Evolutionary conservation across 257 asterid species (phyloP).

Genomic region (Hygrophila difformis): DNA sequence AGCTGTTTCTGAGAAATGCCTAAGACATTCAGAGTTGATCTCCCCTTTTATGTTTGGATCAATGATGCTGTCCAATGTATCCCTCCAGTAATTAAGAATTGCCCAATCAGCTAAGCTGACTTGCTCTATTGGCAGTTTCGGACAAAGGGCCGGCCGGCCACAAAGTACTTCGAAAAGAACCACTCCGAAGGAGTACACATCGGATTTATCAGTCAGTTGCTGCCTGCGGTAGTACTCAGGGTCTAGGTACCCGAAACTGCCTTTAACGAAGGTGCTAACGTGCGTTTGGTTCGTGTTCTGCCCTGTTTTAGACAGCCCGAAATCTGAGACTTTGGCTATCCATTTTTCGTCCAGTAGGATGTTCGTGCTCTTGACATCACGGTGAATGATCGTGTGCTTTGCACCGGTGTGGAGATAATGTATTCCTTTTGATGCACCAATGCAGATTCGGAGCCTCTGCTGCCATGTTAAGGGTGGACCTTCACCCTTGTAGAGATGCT

Average conservation of each 20-base stretch:
- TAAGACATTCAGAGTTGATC: slow-evolving; percentile 35
- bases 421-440: slow-evolving; percentile 68
- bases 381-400: slow-evolving; percentile 56
- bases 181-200: slow-evolving; percentile 72
- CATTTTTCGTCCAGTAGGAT: slow-evolving; percentile 55
- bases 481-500: slow-evolving; percentile 40
- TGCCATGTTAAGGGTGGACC: slow-evolving; percentile 38
- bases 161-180: slow-evolving; percentile 58
- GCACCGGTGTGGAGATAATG: slow-evolving; percentile 92
- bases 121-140: slow-evolving; percentile 47
- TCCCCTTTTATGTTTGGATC: slow-evolving; percentile 39
- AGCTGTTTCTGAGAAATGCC: slow-evolving; percentile 42
- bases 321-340: slow-evolving; percentile 78
- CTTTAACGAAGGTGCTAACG: slow-evolving; percentile 67
- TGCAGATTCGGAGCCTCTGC: slow-evolving; percentile 57
- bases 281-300: slow-evolving; percentile 41
- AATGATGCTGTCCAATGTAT: slow-evolving; percentile 26
- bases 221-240: slow-evolving; percentile 71
- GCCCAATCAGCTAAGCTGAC: slow-evolving; percentile 74
- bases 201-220: slow-evolving; percentile 68
- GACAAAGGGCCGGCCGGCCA: slow-evolving; percentile 57
- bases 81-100: slow-evolving; percentile 14
- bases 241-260: slow-evolving; percentile 77
- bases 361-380: slow-evolving; percentile 77
- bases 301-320: slow-evolving; percentile 66